Percentiles rank a stretch among this genome's conserved stretches.
Evolutionary conservation across 2,329 filamentous ascomycete species (phyloP).

Genomic region (Phaeosphaeriaceae sp.): DNA sequence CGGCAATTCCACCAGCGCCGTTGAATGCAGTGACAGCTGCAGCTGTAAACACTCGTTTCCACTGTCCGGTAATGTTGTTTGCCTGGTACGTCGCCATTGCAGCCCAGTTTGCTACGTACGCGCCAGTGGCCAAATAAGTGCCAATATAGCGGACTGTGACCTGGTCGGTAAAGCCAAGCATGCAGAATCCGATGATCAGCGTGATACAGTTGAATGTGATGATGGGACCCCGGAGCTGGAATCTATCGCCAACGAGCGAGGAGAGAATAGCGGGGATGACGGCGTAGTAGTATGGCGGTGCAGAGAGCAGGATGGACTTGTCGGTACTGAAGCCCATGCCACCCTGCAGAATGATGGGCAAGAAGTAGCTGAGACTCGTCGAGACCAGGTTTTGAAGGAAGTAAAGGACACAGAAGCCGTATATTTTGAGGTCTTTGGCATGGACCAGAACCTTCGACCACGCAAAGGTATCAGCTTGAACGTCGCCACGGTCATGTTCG

Average conservation of each 20-base stretch:
- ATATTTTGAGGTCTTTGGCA: conserved; percentile 68
- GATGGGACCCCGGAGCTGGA: conserved; percentile 67
- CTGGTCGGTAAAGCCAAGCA: conserved; percentile 69
- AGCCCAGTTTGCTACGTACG: conserved; percentile 75
- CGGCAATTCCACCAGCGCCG: conserved; percentile 70
- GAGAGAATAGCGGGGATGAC: conserved; percentile 70
- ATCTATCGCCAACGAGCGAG: conserved; percentile 68
- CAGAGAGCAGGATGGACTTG: conserved; percentile 66
- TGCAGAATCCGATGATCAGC: conserved; percentile 69
- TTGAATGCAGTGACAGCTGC: conserved; percentile 68
- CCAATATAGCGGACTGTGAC: conserved; percentile 71
- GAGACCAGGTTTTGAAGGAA: conserved; percentile 73
- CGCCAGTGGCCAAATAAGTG: conserved; percentile 71
- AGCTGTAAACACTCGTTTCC: conserved; percentile 70
- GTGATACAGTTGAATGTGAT: conserved; percentile 71
- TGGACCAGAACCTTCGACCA: conserved; percentile 64
- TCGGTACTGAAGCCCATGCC: conserved; percentile 56
- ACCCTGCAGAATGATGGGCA: conserved; percentile 65
- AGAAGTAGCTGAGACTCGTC: conserved; percentile 70
- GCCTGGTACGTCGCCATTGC: conserved; percentile 65
- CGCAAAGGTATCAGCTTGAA: conserved; percentile 63
- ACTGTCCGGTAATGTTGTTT: conserved; percentile 63
- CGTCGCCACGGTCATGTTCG: conserved; percentile 68
- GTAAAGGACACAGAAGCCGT: conserved; percentile 70
- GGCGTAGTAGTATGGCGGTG: conserved; percentile 73